Base-by-base conservation (phyloP, 1,139 yeast species). In the Blastobotrys arbuscula region DNA sequence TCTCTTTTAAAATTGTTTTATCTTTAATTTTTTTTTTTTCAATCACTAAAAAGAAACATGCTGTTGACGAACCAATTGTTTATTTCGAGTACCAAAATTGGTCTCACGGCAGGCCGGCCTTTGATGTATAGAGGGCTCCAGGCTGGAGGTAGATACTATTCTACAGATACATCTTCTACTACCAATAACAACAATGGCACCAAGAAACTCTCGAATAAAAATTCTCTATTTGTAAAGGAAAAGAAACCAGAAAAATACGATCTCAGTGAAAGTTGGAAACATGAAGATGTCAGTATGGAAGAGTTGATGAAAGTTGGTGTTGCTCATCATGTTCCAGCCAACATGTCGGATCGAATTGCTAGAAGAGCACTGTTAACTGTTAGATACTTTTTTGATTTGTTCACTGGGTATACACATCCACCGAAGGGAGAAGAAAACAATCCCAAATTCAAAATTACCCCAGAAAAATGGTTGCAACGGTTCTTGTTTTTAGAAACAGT, bases 401-500 rank as follows among this genome's bases (percentile, higher is more conserved):
- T 73, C 40, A 82, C 90, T 0, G 88, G 89, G 1, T 84, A 83
- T 67, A 76, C 71, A 50, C 80, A 79, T 53, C 79, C 82, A 6
- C 67, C 70, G n/a, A 58, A 66, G 10, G 66, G 69, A 1, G 60
- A 63, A 46, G 70, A 72, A 47, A 66, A 66, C 52, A 69, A 72
- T 48, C 79, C 78, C 2, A 63, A 78, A 51, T 79, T 72, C 56
- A 70, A 67, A 41, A 79, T 83, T 85, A 79, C 83, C 2, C 78
- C 77, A 36, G 70, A 70, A 47, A 79, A 81, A 60, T 84, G 90
- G 90, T 60, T 84, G 48, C 78, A 82, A n/a, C 66, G 92, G 50
- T 69, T 77, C 52, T 78, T 84, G 36, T 82, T 84, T 59, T 73
- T 84, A 54, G 92, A 84, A 64, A 76, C 83, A 52, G 73, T 84